Evolutionary conservation across 257 asterid genomes (phyloP).

Genomic region (Solanum pimpinellifolium): DNA sequence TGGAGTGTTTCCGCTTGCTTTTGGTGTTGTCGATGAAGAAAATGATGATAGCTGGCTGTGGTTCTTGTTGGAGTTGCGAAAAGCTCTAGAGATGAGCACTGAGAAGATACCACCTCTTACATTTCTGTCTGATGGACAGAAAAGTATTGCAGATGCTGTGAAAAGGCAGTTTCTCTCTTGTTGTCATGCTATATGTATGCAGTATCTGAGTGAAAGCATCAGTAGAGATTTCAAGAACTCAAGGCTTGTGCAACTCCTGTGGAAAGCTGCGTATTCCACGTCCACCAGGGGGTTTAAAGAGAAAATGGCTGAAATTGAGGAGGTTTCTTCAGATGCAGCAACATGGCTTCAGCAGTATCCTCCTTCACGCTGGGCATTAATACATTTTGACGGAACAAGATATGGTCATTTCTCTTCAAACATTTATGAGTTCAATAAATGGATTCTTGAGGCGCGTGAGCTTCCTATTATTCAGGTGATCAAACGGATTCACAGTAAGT

Average conservation of each 20-base stretch:
- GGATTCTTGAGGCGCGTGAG: slow-evolving; percentile 63
- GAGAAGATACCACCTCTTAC: slow-evolving; percentile 37
- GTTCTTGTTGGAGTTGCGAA: slow-evolving; percentile 57
- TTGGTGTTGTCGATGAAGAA: slow-evolving; percentile 60
- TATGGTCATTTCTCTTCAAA: slow-evolving; percentile 62
- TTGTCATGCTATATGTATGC: slow-evolving; percentile 51
- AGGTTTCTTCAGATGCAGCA: slow-evolving; percentile 46
- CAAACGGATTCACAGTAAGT: slow-evolving; percentile 40
- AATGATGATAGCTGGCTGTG: slow-evolving; percentile 73
- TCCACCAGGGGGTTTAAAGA: slow-evolving; percentile 39
- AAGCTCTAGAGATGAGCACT: slow-evolving; percentile 41
- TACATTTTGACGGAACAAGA: slow-evolving; percentile 41
- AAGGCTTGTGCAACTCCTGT: slow-evolving; percentile 50
- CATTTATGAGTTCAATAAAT: slow-evolving; percentile 40
- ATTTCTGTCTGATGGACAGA: slow-evolving; percentile 49
- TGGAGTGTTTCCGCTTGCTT: slow-evolving; percentile 58
- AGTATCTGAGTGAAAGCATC: slow-evolving; percentile 56
- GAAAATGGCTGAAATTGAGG: slow-evolving; percentile 46
- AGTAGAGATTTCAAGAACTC: slow-evolving; percentile 59
- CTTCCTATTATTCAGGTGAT: slow-evolving; percentile 63
- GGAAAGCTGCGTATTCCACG: slow-evolving; percentile 61
- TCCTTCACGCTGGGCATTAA: slow-evolving; percentile 48
- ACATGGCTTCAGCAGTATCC: slow-evolving; percentile 56
- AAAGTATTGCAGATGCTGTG: slow-evolving; percentile 45
- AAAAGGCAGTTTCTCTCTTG: slow-evolving; percentile 37